A percentile compares a stretch with the other conserved stretches of the same genome.
These are phyloP conservation scores for Musa schizocarpa DNA, from an alignment of 176 grass and related monocot species.

Conservation along the genomic window DNA sequence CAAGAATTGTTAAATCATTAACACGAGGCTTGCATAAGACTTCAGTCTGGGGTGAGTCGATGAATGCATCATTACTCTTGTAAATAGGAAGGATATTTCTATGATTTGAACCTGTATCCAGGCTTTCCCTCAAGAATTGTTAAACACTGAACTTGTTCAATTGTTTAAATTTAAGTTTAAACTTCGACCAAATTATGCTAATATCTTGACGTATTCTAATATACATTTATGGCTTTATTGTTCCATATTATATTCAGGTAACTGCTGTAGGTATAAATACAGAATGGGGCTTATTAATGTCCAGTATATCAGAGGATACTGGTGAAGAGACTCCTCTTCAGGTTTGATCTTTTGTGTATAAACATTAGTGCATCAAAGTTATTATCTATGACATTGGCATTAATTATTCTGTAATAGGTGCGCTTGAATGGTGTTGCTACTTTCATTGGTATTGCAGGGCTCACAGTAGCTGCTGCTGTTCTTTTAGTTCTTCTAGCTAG, in stretches of 20 bases:
- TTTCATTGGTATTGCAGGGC: slow-evolving; percentile 83
- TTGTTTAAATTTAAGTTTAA: no score
- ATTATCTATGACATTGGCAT: slow-evolving; percentile 10
- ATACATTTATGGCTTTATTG: neutral
- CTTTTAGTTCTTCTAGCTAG: slow-evolving; percentile 77
- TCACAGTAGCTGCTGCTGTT: slow-evolving; percentile 59
- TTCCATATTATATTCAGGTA: slow-evolving; percentile 39
- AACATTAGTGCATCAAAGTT: no score
- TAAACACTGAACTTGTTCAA: no score
- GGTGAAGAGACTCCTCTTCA: slow-evolving; percentile 97
- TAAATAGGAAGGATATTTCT: no score
- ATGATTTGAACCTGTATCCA: no score
- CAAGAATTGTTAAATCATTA: no score
- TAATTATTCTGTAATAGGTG: slow-evolving; percentile 32
- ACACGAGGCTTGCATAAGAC: no score
- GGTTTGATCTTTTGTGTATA: slow-evolving; percentile 24
- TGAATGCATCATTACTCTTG: no score
- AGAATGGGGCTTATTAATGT: slow-evolving; percentile 92
- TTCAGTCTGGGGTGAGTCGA: no score
- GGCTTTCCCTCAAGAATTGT: no score
- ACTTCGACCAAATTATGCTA: no score
- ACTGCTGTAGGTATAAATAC: slow-evolving; percentile 90
- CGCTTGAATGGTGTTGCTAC: slow-evolving; percentile 91
- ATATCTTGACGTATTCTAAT: no score
- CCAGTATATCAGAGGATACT: slow-evolving; percentile 97